A percentile compares a stretch with the other conserved stretches of the same genome.
Evolutionary conservation across 176 grass and related monocot species (phyloP).

Genomic region (Raddia guianensis): DNA sequence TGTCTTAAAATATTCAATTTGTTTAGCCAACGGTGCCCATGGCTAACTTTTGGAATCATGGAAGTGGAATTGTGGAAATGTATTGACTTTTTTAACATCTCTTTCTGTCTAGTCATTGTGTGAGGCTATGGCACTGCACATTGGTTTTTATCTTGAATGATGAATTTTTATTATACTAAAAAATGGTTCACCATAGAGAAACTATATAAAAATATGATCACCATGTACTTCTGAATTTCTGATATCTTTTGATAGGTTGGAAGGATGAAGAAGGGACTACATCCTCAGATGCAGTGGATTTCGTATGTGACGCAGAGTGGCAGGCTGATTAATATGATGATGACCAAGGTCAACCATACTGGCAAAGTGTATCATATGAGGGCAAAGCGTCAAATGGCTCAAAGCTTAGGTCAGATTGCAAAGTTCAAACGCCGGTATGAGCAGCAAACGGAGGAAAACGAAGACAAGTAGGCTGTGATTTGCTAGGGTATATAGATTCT

Average conservation of each 20-base stretch:
- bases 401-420: conserved; percentile 58
- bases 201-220: background rate
- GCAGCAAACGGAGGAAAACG: conserved; percentile 35
- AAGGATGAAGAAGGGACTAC: conserved; percentile 71
- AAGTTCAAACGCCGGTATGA: conserved; percentile 51
- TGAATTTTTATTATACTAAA: too few relatives aligned
- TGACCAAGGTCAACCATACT: conserved; percentile 55
- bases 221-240: background rate
- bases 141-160: too few relatives aligned
- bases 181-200: background rate
- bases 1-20: too few relatives aligned
- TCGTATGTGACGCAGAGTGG: conserved; percentile 67
- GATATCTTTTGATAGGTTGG: conserved; percentile 24
- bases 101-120: too few relatives aligned
- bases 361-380: conserved; percentile 69
- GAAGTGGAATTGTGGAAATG: too few relatives aligned
- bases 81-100: too few relatives aligned
- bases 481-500: background rate
- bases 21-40: too few relatives aligned
- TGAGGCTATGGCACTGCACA: too few relatives aligned
- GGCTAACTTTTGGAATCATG: too few relatives aligned
- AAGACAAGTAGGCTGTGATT: conserved; percentile 31
- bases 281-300: conserved; percentile 71
- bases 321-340: conserved; percentile 58
- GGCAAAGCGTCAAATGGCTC: conserved; percentile 63